phyloP scores from a whole-genome alignment of 2,329 filamentous ascomycete genomes.

The Stachybotrys echinatus region DNA sequence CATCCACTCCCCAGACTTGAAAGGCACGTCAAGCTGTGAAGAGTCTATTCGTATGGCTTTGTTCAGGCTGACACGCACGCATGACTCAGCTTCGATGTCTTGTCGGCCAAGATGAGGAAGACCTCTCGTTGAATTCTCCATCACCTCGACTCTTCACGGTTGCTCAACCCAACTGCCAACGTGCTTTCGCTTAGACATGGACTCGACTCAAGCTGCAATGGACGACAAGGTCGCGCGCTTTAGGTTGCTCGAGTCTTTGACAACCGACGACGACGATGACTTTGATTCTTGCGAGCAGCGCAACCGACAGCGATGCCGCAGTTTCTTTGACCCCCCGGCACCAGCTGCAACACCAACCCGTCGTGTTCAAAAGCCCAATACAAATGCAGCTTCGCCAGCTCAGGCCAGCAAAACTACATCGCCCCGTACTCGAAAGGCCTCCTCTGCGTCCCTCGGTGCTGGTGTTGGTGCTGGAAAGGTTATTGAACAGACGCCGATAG shows the following conservation, averaged over 20 bases:
- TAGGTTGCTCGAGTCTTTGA: constrained; percentile 26
- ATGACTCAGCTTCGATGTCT: too few species aligned
- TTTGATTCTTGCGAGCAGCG: constrained; percentile 23
- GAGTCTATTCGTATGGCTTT: neutral
- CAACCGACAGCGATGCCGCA: constrained; percentile 21
- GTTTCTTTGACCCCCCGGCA: constrained; percentile 18
- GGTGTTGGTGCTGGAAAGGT: constrained; percentile 7
- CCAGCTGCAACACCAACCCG: neutral
- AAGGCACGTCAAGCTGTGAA: neutral
- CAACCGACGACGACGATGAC: constrained; percentile 25
- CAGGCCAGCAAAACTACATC: neutral
- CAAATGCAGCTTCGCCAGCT: neutral
- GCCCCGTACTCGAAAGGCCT: constrained; percentile 6
- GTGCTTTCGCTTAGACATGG: neutral
- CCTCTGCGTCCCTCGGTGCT: constrained; percentile 6
- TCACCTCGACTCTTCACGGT: neutral
- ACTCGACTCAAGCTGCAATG: constrained; percentile 11
- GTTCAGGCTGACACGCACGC: neutral
- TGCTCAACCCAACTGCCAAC: neutral
- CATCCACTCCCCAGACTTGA: too few species aligned
- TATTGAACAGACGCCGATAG: constrained; percentile 24
- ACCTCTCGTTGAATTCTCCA: neutral
- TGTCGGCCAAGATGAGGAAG: neutral
- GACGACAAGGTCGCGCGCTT: constrained; percentile 43
- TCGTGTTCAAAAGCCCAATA: neutral